phyloP scores from a whole-genome alignment of 768 basidiomycete genomes.

The Russula griseocarnosa region DNA sequence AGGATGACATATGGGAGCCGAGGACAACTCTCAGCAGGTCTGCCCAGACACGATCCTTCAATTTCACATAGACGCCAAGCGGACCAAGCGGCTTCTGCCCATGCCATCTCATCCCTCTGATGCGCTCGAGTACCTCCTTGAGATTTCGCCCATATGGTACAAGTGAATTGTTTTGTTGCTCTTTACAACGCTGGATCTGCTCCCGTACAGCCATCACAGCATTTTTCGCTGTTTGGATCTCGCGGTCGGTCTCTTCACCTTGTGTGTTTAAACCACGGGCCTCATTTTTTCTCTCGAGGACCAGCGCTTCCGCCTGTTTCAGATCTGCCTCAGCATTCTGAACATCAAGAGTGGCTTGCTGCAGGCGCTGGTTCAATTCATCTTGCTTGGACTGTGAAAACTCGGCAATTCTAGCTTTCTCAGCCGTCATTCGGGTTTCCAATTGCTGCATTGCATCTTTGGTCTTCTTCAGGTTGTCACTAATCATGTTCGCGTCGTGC shows the following conservation, averaged over 20 bases:
- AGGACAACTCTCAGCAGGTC: constrained; percentile 62
- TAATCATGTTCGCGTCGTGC: constrained; percentile 20
- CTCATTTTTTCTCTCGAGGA: constrained; percentile 15
- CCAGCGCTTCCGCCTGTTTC: constrained; percentile 3
- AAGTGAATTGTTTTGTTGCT: constrained; percentile 54
- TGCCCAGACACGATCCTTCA: constrained; percentile 66
- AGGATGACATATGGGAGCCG: constrained; percentile 55
- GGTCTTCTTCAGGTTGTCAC: constrained; percentile 14
- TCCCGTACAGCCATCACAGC: constrained; percentile 46
- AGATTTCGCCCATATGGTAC: constrained; percentile 62
- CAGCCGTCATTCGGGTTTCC: constrained; percentile 16
- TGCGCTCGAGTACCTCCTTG: constrained; percentile 50
- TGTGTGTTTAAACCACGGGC: constrained; percentile 19
- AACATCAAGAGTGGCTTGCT: constrained; percentile 39
- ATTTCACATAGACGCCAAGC: constrained; percentile 71
- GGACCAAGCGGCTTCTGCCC: constrained; percentile 74
- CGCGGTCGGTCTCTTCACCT: constrained; percentile 39
- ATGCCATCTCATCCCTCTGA: constrained; percentile 52
- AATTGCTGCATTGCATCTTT: constrained; percentile 22
- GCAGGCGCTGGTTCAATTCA: constrained; percentile 50
- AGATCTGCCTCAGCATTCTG: constrained; percentile 17
- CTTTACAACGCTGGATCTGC: constrained; percentile 48
- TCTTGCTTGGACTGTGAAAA: constrained; percentile 62
- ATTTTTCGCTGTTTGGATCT: constrained; percentile 35
- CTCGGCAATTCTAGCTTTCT: constrained; percentile 29